Conservation (phyloP, 495 filamentous ascomycete genomes). For the Viridothelium virens region DNA sequence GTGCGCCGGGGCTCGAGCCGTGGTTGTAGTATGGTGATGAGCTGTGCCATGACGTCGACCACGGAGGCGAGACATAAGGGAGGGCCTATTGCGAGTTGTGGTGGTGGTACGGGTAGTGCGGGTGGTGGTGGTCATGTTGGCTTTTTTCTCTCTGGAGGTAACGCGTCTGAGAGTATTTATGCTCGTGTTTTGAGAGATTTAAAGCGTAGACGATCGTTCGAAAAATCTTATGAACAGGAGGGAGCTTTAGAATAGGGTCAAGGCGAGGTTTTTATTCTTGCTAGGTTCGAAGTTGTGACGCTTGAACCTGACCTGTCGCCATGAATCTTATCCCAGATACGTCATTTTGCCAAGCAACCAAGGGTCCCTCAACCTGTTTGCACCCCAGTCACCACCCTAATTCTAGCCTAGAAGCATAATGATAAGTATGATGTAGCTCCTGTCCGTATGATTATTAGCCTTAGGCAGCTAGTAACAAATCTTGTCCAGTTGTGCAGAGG, state of each 20-base stretch:
- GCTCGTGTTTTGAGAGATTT: too few species aligned
- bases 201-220: too few species aligned
- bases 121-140: neutral
- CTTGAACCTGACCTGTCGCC: neutral
- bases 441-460: too few species aligned
- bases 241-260: too few species aligned
- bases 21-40: conserved; percentile 19
- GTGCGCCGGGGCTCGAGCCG: conserved; percentile 19
- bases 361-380: neutral
- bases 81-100: conserved; percentile 19
- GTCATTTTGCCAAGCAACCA: neutral
- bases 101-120: conserved; percentile 25
- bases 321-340: conserved; percentile 1
- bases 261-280: neutral
- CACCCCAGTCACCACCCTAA: neutral
- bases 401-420: neutral
- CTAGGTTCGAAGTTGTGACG: neutral
- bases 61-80: conserved; percentile 29
- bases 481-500: too few species aligned
- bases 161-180: neutral
- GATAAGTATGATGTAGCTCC: too few species aligned
- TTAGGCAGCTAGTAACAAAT: too few species aligned
- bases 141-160: neutral
- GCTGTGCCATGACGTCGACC: conserved; percentile 17
- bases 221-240: too few species aligned